Percentiles rank a stretch among this genome's conserved stretches.
These are phyloP conservation scores for Alternaria alternata DNA, from an alignment of 2,329 filamentous ascomycete genomes.

Conservation along the genomic window DNA sequence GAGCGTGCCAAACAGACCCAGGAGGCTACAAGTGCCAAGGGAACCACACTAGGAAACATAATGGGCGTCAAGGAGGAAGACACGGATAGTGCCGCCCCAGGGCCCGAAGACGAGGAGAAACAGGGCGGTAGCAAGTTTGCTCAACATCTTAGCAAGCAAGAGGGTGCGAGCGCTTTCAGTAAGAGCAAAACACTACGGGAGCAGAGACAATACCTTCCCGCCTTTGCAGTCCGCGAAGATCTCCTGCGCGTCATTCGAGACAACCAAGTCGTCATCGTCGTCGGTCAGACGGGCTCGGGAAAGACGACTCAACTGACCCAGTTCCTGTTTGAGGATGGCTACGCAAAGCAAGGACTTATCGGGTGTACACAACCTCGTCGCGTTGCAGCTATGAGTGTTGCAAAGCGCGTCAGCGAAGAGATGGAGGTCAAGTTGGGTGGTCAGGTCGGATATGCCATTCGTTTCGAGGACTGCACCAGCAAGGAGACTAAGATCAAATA, in stretches of 20 bases:
- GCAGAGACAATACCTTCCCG: conserved; percentile 91
- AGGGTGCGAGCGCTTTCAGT: conserved; percentile 87
- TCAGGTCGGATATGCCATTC: conserved; percentile 93
- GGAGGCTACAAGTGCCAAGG: conserved; percentile 90
- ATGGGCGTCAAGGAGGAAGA: conserved; percentile 96
- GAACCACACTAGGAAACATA: conserved; percentile 90
- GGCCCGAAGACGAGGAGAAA: conserved; percentile 74
- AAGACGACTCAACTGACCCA: conserved; percentile 98
- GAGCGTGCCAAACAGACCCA: conserved; percentile 94
- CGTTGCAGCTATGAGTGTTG: conserved; percentile 98
- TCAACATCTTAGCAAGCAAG: conserved; percentile 85
- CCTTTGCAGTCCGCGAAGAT: conserved; percentile 95
- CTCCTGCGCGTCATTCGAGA: conserved; percentile 90
- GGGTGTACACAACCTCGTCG: conserved; percentile 95
- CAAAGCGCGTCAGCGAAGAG: conserved; percentile 96
- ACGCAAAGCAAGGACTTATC: conserved; percentile 86
- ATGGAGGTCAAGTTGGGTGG: conserved; percentile 93
- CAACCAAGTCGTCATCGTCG: conserved; percentile 96
- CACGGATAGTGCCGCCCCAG: conserved; percentile 82
- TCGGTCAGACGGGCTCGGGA: conserved; percentile 95
- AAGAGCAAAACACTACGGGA: conserved; percentile 89
- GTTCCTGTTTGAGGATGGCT: conserved; percentile 95
- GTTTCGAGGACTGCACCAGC: conserved; percentile 97
- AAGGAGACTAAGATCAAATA: conserved; percentile 97
- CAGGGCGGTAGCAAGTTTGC: conserved; percentile 81